Base-by-base conservation (phyloP, 106 monocot genomes). In the Agapanthus africanus region DNA sequence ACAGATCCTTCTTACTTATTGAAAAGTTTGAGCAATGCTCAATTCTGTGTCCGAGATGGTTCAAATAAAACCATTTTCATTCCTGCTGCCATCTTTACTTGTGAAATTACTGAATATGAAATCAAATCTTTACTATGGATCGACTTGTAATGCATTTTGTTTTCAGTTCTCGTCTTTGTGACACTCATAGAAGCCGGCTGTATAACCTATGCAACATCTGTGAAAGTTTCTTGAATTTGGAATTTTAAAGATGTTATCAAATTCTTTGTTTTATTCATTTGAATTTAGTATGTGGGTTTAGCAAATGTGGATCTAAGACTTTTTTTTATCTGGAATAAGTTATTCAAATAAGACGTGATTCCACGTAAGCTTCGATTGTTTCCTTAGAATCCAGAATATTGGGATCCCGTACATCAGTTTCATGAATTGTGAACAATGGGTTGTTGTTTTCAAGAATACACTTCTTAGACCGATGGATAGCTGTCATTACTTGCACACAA, bases 201-300 rank as follows among this genome's bases (percentile, higher is more conserved):
- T 31, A 37, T 64, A 66, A 42, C 26, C 26, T 66, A 44, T 66
- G 27, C 16, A 15, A 41, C 10, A 44, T 66, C 42, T 38, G 6
- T 18, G 40, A 31, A 21, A 11, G 28, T 44, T 66, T 66, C 66
- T 41, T 28, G 6, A 41, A 44, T 28, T 15, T 3, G 2, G 6
- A 30, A 40, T 41, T 66, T 66, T 66, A 38, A 8, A 41, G 41
- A 66, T 25, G 19, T 1, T 22, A 59, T 21, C 11, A 66, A 39
- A 4, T 9, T 66, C 27, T 64, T 64, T 64, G 64, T 64, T 64
- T 64, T 37, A 64, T 64, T 25, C 64, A 38, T 38, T 64, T 25
- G 39, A 64, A 38, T 39, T 64, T 25, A 64, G 39, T 64, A 64
- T 4, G 22, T 39, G 22, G 38, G 38, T 15, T 11, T 64, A 23